These are phyloP conservation scores for Parsonsia alboflavescens DNA, from an alignment of 257 asterid species.

Conservation along the genomic window DNA sequence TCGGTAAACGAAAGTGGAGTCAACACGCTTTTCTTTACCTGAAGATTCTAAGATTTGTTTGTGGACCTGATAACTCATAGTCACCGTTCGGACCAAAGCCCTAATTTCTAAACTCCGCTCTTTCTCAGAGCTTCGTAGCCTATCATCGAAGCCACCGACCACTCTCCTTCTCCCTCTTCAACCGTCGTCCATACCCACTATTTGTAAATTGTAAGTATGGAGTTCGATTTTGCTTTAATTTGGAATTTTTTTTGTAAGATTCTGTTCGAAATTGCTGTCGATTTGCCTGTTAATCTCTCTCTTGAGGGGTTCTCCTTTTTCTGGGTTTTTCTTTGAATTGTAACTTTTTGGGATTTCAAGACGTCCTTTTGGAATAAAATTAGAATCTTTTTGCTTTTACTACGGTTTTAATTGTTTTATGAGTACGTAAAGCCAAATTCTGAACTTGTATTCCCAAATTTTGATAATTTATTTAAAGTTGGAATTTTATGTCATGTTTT, in stretches of 20 bases:
- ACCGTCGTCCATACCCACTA: not conserved
- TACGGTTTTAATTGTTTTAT: not conserved
- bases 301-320: not conserved
- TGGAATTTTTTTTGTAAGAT: not conserved
- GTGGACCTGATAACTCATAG: not conserved
- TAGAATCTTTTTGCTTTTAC: not conserved
- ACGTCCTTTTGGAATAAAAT: not conserved
- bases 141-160: not conserved
- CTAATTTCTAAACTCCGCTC: not conserved
- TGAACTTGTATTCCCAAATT: not conserved
- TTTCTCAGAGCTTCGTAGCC: not conserved
- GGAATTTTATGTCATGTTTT: too few species aligned
- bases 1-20: not conserved
- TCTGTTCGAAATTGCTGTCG: not conserved
- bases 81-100: not conserved
- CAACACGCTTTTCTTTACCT: not conserved
- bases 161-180: constrained; percentile 1
- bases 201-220: not conserved
- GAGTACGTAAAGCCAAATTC: too few species aligned
- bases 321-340: not conserved
- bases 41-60: not conserved
- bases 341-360: not conserved
- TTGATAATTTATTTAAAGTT: not conserved
- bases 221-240: not conserved
- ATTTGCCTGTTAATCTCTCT: not conserved